Base-by-base conservation (phyloP, 345 rosid genomes). In the Cardamine occulta region DNA sequence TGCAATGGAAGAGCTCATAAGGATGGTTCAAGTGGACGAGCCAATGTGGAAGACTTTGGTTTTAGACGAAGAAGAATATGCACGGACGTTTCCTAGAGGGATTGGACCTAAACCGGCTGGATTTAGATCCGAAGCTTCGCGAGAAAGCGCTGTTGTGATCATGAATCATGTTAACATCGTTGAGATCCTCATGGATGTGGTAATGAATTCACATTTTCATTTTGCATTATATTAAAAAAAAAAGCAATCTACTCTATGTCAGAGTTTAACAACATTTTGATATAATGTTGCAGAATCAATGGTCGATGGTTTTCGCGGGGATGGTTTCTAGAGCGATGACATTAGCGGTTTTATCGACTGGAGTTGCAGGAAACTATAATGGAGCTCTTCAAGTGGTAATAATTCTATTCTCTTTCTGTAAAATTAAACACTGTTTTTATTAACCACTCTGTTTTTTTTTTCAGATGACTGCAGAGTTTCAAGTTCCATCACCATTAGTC, bases 391-490 rank as follows among this genome's bases (percentile, higher is more conserved):
- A 92, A 95, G 93, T 92, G 93, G 97, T 91, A 85, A 37, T 37
- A 26, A 5, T 13, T 40, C 3, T 23, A 12, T 18, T 42, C 4
- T 24, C 35, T 37, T n/a, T 58, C 13, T 34, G 54, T 48, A 53
- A 28, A 35, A 1, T 5, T n/a, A 6, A 63, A 13, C 11, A 28
- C 31, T 28, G 31, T 28, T 28, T 28, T 28, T 28, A 28, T 17
- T 35, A 59, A 68, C 32, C 9, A 8, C 52, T 34, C 48, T 78
- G 68, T 66, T 49, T 67, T 49, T 66, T 49, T 67, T 39, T 24
- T 11, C 78, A 92, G 99, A 92, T 92, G 97, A 87, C 85, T 24
- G 90, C 98, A n/a, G 97, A 95, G 84, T 86, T 89, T 72, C 99
- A 92, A 79, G 85, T 95, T 4, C 96, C 97, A 7, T 80, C 98